These are phyloP conservation scores for Dalbergia cultrata DNA, from an alignment of 306 rosid species.

Conservation along the genomic window DNA sequence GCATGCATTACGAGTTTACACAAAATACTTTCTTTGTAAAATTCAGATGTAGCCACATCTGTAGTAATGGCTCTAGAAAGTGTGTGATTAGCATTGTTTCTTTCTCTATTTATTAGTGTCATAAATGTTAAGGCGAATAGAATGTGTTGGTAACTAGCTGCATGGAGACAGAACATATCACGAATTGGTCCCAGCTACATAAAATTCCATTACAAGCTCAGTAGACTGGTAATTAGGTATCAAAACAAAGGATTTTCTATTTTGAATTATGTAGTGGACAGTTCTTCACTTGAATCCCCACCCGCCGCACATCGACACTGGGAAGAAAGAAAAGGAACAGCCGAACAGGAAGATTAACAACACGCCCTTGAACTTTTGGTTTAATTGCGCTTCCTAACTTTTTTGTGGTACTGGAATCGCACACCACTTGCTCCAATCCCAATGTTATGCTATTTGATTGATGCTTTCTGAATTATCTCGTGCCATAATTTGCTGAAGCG, in stretches of 20 bases:
- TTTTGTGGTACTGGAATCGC: conserved; percentile 16
- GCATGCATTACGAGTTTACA: not conserved
- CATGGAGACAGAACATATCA: not conserved
- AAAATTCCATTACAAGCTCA: not conserved
- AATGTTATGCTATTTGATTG: conserved; percentile 49
- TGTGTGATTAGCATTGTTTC: not conserved
- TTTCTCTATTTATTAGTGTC: not conserved
- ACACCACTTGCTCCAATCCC: conserved; percentile 46
- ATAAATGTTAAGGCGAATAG: not conserved
- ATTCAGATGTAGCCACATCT: not conserved
- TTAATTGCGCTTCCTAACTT: conserved; percentile 33
- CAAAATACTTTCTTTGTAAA: not conserved
- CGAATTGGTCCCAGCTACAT: not conserved
- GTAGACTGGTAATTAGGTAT: not conserved
- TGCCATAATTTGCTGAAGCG: conserved; percentile 22
- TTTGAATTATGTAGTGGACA: not conserved
- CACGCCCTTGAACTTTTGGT: conserved; percentile 34
- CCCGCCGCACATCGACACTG: not conserved
- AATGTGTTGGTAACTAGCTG: not conserved
- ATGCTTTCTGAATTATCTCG: conserved; percentile 33
- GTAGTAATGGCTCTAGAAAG: not conserved
- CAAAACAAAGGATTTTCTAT: not conserved
- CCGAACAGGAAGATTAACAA: conserved; percentile 33
- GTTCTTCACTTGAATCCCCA: not conserved
- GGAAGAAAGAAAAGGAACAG: not conserved